phyloP scores from a whole-genome alignment of 2,329 filamentous ascomycete genomes.

The Tolypocladium cylindrosporum region DNA sequence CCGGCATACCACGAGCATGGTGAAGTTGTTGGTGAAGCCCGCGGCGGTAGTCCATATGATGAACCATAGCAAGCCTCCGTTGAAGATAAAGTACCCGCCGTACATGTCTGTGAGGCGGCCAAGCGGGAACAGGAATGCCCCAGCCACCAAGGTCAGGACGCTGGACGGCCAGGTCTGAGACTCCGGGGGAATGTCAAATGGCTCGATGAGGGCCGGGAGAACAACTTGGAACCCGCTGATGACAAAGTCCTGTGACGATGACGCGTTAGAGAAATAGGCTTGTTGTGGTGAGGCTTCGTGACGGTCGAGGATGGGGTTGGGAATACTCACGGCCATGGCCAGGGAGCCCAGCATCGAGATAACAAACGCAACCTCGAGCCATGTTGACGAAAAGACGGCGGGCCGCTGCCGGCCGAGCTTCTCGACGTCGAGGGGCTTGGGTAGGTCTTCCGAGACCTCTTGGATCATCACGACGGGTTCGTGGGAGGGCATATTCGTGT shows the following conservation, averaged over 20 bases:
- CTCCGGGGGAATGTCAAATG: slow-evolving; percentile 51
- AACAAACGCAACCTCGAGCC: slow-evolving; percentile 48
- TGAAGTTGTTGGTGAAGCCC: slow-evolving; percentile 52
- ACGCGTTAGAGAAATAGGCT: neutral
- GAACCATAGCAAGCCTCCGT: slow-evolving; percentile 49
- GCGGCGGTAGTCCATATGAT: slow-evolving; percentile 53
- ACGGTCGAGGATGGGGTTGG: neutral
- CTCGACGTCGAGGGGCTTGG: slow-evolving; percentile 30
- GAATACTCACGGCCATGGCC: slow-evolving; percentile 39
- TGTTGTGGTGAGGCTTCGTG: neutral
- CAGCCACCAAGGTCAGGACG: slow-evolving; percentile 45
- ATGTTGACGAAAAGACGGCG: slow-evolving; percentile 37
- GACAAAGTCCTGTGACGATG: slow-evolving; percentile 49
- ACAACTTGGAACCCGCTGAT: slow-evolving; percentile 66
- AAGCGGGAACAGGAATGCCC: slow-evolving; percentile 48
- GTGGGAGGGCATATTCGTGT: slow-evolving; percentile 1
- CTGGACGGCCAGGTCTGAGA: slow-evolving; percentile 55
- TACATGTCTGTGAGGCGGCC: slow-evolving; percentile 50
- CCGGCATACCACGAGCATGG: slow-evolving; percentile 59
- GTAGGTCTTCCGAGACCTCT: slow-evolving; percentile 8
- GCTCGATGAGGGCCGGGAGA: slow-evolving; percentile 50
- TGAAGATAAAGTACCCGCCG: slow-evolving; percentile 48
- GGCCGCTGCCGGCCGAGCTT: slow-evolving; percentile 50
- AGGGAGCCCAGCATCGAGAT: slow-evolving; percentile 50
- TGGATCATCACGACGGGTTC: slow-evolving; percentile 3